Base-by-base conservation (phyloP, 2,329 filamentous ascomycete species). In the Botrytis deweyae region DNA sequence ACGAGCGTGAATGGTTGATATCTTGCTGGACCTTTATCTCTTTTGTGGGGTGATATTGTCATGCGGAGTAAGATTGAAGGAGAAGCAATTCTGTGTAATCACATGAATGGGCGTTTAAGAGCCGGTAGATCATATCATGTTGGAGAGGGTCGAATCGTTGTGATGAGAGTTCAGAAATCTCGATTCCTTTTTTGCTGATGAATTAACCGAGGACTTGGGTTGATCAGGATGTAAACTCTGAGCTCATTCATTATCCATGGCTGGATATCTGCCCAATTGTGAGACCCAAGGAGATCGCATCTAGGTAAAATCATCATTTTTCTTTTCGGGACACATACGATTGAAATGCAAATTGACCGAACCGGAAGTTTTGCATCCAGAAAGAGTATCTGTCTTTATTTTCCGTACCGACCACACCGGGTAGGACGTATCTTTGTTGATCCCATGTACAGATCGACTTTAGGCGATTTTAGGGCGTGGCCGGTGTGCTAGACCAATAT, bases 141-240 rank as follows among this genome's bases (percentile, higher is more conserved):
- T 18, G 36, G 46, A 52, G 64, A 29, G 22, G 42, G 25, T 29
- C 46, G 22, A 42, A 55, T n/a, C 5, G 36, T 42, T 42, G 25
- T 33, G 25, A 29, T 58, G 36, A 33, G 36, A n/a, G 14, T n/a
- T 55, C 49, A 16, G 25, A n/a, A 22, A 68, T 58, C 66, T 68
- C 66, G 36, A 68, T 68, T 33, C 66, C n/a, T 58, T 58, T 58
- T 58, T 58, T 58, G 18, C n/a, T 29, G 36, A 10, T 68, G 25
- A 42, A 42, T 29, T 58, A 68, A 18, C 25, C 65, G 49, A 40
- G 46, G 44, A 40, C 42, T 58, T 58, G 55, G 46, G 29, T 66
- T 66, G 63, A 49, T 44, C 18, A 66, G 33, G 63, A 66, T 49
- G 64, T 25, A 68, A 55, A 68, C n/a, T 58, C 36, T 38, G 18